Base-by-base conservation (phyloP, 495 filamentous ascomycete genomes). In the Talaromyces liani region DNA sequence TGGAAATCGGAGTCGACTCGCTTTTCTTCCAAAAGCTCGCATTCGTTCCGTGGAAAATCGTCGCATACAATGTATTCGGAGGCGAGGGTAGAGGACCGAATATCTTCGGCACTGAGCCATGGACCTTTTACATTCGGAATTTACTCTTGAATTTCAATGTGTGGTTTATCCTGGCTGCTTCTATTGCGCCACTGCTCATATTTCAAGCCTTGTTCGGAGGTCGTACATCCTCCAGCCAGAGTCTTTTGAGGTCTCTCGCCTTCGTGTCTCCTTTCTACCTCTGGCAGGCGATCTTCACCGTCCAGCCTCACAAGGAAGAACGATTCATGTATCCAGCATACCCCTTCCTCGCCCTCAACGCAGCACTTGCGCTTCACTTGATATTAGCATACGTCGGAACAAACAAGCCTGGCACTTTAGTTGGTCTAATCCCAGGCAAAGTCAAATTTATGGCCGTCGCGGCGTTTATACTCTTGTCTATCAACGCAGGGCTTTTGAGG, bases 251-350 rank as follows among this genome's bases (percentile, higher is more conserved):
- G 29, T 90, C 86, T n/a, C 65, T 93, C 55, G 84, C 91, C 33
- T 88, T 93, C 68, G 77, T 90, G 57, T 75, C 86, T 1, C 93
- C 95, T 0, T 93, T 97, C 75, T 98, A 97, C 72, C 82, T 97
- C 72, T 99, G 95, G 95, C 83, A 98, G 25, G 85, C 73, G 6
- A 93, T 98, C 61, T 97, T 99, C 75, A 91, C 91, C 3, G 71
- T 87, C 9, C 94, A 98, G 70, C 88, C 94, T 20, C 95, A 99
- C 80, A 99, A 99, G 69, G 95, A 99, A 73, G 95, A 99, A 71
- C 82, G 95, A 7, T 99, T 99, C 78, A 98, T 99, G 92, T 98
- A 96, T 73, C 93, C 93, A 0, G 88, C 87, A 24, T 99, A 99
- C 72, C 94, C 95, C 8, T 88, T 91, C 60, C 81, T 99, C 25